These are phyloP conservation scores for Mycena sanguinolenta DNA, from an alignment of 768 basidiomycete species.

Conservation along the genomic window DNA sequence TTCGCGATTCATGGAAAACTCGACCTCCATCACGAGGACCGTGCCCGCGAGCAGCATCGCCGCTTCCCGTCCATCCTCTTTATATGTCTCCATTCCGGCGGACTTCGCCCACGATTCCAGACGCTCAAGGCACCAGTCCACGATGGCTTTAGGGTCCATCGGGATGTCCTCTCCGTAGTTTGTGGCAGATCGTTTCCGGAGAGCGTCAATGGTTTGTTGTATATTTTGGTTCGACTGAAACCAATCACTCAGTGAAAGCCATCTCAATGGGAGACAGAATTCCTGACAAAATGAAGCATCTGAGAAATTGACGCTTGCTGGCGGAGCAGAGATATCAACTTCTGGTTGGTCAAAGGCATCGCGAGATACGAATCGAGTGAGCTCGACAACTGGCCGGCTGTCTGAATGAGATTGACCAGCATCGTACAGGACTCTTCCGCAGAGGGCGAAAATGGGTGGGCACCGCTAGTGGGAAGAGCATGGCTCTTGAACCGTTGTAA, in stretches of 20 bases:
- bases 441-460: slow-evolving; percentile 60
- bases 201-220: slow-evolving; percentile 60
- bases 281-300: slow-evolving; percentile 65
- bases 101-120: slow-evolving; percentile 73
- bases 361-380: slow-evolving; percentile 67
- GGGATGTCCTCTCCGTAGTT: slow-evolving; percentile 78
- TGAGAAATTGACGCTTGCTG: slow-evolving; percentile 70
- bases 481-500: slow-evolving; percentile 57
- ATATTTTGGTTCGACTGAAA: slow-evolving; percentile 67
- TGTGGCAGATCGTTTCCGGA: slow-evolving; percentile 61
- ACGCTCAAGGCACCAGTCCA: slow-evolving; percentile 70
- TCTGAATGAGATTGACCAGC: slow-evolving; percentile 65
- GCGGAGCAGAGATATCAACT: slow-evolving; percentile 76
- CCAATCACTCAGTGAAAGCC: slow-evolving; percentile 33
- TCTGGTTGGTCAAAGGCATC: slow-evolving; percentile 69
- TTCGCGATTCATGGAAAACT: slow-evolving; percentile 64
- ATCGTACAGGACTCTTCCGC: slow-evolving; percentile 57
- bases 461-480: slow-evolving; percentile 49
- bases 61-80: slow-evolving; percentile 67
- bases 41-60: slow-evolving; percentile 79
- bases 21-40: slow-evolving; percentile 84
- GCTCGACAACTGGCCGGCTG: slow-evolving; percentile 65
- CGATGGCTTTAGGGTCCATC: slow-evolving; percentile 56
- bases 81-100: slow-evolving; percentile 83
- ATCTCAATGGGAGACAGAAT: slow-evolving; percentile 26